These are phyloP conservation scores for Trypethelium eluteriae DNA, from an alignment of 495 filamentous ascomycete genomes.

Conservation along the genomic window DNA sequence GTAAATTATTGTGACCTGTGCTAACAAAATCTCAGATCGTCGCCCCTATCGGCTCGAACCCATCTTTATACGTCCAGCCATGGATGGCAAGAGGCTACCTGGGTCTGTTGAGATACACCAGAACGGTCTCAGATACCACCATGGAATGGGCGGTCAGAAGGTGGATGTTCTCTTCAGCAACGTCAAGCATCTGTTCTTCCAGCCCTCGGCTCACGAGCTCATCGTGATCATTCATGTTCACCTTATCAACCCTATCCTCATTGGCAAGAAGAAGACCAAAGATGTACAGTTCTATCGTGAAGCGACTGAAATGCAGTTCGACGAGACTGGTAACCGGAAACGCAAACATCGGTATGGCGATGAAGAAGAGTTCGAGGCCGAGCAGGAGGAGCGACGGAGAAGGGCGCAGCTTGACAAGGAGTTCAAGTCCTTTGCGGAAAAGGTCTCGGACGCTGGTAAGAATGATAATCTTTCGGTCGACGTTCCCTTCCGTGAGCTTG, in stretches of 20 bases:
- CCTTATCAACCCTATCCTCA: conserved; percentile 94
- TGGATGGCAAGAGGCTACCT: conserved; percentile 92
- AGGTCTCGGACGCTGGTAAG: conserved; percentile 86
- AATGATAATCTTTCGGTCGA: conserved; percentile 76
- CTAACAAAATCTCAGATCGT: conserved; percentile 47
- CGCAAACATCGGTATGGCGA: conserved; percentile 97
- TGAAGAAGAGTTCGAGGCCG: conserved; percentile 96
- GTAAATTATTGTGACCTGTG: neutral
- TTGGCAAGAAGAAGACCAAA: conserved; percentile 97
- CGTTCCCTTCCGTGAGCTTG: conserved; percentile 91
- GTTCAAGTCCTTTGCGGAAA: conserved; percentile 96
- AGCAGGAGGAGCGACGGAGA: conserved; percentile 91
- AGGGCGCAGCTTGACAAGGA: conserved; percentile 85
- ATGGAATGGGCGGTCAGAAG: conserved; percentile 70
- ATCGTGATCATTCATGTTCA: conserved; percentile 98
- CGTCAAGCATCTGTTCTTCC: conserved; percentile 97
- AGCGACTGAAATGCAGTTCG: conserved; percentile 96
- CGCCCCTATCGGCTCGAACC: conserved; percentile 80
- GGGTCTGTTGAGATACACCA: conserved; percentile 96
- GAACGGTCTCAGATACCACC: conserved; percentile 95
- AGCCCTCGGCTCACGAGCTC: conserved; percentile 88
- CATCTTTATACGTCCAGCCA: conserved; percentile 84
- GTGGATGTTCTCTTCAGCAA: conserved; percentile 98
- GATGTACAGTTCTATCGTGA: conserved; percentile 98
- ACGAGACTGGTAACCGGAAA: conserved; percentile 96